A percentile compares a stretch with the other conserved stretches of the same genome.
phyloP scores from a whole-genome alignment of 2,329 filamentous ascomycete genomes.

The Chaetomium sp. region DNA sequence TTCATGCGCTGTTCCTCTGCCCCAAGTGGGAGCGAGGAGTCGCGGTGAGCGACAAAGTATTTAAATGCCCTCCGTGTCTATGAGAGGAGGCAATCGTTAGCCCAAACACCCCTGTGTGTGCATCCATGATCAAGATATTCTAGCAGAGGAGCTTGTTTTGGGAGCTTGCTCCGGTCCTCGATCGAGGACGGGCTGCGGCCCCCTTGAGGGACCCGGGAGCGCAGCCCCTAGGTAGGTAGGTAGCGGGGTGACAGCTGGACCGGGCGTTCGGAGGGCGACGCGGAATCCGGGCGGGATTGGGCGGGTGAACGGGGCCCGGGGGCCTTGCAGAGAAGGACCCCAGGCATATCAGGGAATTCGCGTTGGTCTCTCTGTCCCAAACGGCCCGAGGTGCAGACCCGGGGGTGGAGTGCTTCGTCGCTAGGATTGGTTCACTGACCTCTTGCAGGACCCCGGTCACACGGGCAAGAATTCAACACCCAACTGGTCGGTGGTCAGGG shows the following conservation, averaged over 20 bases:
- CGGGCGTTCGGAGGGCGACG: neutral
- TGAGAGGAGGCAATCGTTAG: constrained; percentile 17
- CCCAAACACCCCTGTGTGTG: constrained; percentile 2
- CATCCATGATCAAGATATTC: neutral
- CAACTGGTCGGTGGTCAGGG: constrained; percentile 16
- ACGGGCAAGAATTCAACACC: constrained; percentile 23
- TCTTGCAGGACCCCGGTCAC: constrained; percentile 27
- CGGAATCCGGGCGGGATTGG: constrained; percentile 5
- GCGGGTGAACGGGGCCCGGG: neutral
- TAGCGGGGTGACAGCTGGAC: too few relatives aligned
- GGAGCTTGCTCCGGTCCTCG: neutral
- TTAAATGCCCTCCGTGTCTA: constrained; percentile 26
- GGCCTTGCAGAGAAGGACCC: constrained; percentile 8
- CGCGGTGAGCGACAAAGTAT: constrained; percentile 24
- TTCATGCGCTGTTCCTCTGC: constrained; percentile 39
- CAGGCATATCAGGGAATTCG: neutral
- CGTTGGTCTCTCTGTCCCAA: constrained; percentile 13
- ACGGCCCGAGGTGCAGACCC: constrained; percentile 15
- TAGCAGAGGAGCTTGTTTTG: neutral
- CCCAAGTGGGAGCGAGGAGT: constrained; percentile 31
- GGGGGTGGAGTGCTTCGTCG: constrained; percentile 17
- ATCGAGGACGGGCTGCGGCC: too few relatives aligned
- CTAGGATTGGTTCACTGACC: constrained; percentile 26
- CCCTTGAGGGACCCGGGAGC: too few relatives aligned
- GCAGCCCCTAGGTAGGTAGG: too few relatives aligned